Base-by-base conservation (phyloP, 2,329 filamentous ascomycete species). In the Alternaria consortialis region DNA sequence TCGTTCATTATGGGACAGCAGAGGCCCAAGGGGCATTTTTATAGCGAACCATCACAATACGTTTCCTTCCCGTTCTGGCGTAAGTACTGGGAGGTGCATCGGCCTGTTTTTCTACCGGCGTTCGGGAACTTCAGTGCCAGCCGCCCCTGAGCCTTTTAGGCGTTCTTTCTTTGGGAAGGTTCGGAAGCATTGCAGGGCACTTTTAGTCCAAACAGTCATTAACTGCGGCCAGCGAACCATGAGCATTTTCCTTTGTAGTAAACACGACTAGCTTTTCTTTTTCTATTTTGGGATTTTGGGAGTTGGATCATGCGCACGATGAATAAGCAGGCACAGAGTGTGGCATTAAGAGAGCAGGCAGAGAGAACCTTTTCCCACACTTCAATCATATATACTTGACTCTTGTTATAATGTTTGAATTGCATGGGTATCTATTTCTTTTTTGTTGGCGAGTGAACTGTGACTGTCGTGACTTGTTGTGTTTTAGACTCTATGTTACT, bases 381-480 rank as follows among this genome's bases (percentile, higher is more conserved):
- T 77, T 74, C 72, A 74, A 76, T 71, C 70, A 74, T 73, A 76
- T 64, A 75, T 76, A 75, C 74, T 75, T 64, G 50, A 53, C 20
- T 31, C 44, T 46, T 31, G 20, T 20, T 20, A 20, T 20, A 20
- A 20, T 20, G 20, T 20, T 20, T 20, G 20, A 20, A 20, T 25
- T 48, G 17, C n/a, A 11, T 50, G 46, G 46, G 46, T 50, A 50
- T 50, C 46, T 50, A 37, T 8, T 27, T 36, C 20, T 25, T 12
- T 25, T 20, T 20, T 20, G 20, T 20, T 20, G 20, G 20, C 20
- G 20, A 20, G 20, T 20, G 20, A 20, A 20, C 20, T 20, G 20
- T 20, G 20, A 20, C 2, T 20, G 20, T 20, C 20, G 20, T 20
- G 20, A 20, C 20, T 20, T 20, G 20, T 20, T 20, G 20, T 2